phyloP scores from a whole-genome alignment of 176 grass and related monocot species.

The Cocos nucifera region DNA sequence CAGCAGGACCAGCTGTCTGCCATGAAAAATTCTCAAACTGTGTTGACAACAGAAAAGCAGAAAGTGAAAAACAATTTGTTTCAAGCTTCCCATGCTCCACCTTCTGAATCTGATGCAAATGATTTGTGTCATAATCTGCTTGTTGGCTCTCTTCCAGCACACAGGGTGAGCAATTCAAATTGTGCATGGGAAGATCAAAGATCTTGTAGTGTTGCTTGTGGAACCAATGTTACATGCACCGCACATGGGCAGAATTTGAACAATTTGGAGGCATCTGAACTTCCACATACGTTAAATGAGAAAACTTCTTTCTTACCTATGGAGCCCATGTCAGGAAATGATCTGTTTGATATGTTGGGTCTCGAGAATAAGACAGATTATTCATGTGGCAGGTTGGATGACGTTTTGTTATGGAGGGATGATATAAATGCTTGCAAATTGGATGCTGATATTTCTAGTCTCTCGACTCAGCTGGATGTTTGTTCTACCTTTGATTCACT shows the following conservation, averaged over 20 bases:
- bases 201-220: constrained; percentile 2
- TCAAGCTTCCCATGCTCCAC: constrained; percentile 20
- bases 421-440: constrained; percentile 25
- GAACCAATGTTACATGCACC: constrained; percentile 25
- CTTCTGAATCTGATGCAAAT: constrained; percentile 25
- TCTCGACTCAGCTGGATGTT: constrained; percentile 26
- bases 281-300: constrained; percentile 9
- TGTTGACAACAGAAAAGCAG: constrained; percentile 23
- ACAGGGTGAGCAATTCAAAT: constrained; percentile 24
- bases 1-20: constrained; percentile 26
- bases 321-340: constrained; percentile 33
- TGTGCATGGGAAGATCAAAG: constrained; percentile 19
- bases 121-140: constrained; percentile 29
- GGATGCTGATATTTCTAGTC: constrained; percentile 36
- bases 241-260: constrained; percentile 16
- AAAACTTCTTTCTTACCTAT: constrained; percentile 25
- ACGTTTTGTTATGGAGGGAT: constrained; percentile 31
- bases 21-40: constrained; percentile 24
- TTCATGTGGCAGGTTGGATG: constrained; percentile 22
- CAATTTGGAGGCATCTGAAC: constrained; percentile 10
- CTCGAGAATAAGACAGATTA: constrained; percentile 31
- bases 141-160: constrained; percentile 21
- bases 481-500: constrained; percentile 31
- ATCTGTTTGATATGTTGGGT: constrained; percentile 56
- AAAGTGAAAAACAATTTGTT: constrained; percentile 25